Base-by-base conservation (phyloP, 1,284 basidiomycete species). In the Pseudozyma sp. region DNA sequence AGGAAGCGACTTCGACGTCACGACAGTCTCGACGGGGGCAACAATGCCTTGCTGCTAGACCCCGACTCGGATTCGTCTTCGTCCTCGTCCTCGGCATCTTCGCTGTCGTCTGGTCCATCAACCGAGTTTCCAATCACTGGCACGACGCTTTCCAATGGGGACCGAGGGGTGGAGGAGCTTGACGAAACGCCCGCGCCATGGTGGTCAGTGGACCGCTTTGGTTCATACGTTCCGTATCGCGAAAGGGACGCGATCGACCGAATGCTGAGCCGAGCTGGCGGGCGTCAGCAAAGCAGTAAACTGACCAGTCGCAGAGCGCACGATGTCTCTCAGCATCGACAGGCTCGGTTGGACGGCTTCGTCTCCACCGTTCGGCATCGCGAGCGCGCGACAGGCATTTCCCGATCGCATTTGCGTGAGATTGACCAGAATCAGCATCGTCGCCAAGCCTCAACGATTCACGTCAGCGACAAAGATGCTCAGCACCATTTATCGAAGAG, bases 191-290 rank as follows among this genome's bases (percentile, higher is more conserved):
- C 56, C 1, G 48, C 56, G 47, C 58, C 62, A 13, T 66, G 71
- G 71, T 74, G 71, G 71, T 65, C 71, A 0, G 62, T 54, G 11
- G 53, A 60, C 31, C 66, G 60, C 3, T 46, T 69, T 24, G 49
- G 54, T 30, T 56, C 61, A 10, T 43, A 60, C 13, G 54, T 60
- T 3, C 56, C 70, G 0, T 65, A 60, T 37, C 60, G 70, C 17
- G 70, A 73, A 35, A 33, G 60, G 24, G 70, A 82, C 47, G 78
- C 68, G 6, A 73, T 82, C 29, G 81, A 82, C 48, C 75, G 78
- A 11, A 81, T 82, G 78, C 73, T 82, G 7, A 56, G 71, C 24
- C 68, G 79, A 17, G 71, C 75, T 4, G 57, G 46, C 24, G 73
- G 65, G 11, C 47, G 59, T 16, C 66, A 67, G 19, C 44, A 43